phyloP scores from a whole-genome alignment of 345 rosid species.

The Gossypium australe region DNA sequence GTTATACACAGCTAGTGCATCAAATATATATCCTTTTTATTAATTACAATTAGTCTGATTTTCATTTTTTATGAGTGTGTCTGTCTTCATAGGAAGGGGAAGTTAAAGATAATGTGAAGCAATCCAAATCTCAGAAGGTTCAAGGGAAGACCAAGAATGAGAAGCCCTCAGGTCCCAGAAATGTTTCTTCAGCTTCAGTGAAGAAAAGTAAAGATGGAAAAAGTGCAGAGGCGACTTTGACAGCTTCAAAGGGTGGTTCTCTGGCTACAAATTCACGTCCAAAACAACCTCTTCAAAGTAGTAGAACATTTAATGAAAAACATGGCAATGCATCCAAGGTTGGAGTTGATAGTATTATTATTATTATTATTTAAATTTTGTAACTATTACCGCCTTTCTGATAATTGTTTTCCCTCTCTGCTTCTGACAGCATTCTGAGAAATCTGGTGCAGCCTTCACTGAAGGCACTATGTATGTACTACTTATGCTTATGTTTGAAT shows the following conservation, averaged over 20 bases:
- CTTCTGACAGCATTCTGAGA: slow-evolving; percentile 49
- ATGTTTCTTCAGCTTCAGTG: slow-evolving; percentile 31
- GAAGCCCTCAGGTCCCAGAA: slow-evolving; percentile 41
- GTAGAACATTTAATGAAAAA: slow-evolving; percentile 46
- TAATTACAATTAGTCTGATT: neutral
- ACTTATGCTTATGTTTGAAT: slow-evolving; percentile 3
- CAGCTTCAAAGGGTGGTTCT: slow-evolving; percentile 52
- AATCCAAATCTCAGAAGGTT: slow-evolving; percentile 35
- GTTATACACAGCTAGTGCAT: too few relatives aligned
- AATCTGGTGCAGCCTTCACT: slow-evolving; percentile 38
- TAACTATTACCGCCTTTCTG: slow-evolving; percentile 17
- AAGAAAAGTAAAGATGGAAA: slow-evolving; percentile 47
- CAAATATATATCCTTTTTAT: neutral
- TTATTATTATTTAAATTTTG: neutral
- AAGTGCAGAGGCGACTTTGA: slow-evolving; percentile 25
- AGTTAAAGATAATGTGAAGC: slow-evolving; percentile 31
- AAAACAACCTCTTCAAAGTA: slow-evolving; percentile 49
- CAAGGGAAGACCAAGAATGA: slow-evolving; percentile 45
- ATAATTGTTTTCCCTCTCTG: slow-evolving; percentile 23
- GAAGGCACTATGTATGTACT: slow-evolving; percentile 54
- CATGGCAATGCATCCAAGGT: slow-evolving; percentile 46
- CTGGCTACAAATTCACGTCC: slow-evolving; percentile 29
- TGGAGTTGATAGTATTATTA: slow-evolving; percentile 4
- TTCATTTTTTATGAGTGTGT: slow-evolving; percentile 8
- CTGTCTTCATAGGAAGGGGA: slow-evolving; percentile 38